Conservation (phyloP, 1,284 basidiomycete species). For the Mycena sp. region DNA sequence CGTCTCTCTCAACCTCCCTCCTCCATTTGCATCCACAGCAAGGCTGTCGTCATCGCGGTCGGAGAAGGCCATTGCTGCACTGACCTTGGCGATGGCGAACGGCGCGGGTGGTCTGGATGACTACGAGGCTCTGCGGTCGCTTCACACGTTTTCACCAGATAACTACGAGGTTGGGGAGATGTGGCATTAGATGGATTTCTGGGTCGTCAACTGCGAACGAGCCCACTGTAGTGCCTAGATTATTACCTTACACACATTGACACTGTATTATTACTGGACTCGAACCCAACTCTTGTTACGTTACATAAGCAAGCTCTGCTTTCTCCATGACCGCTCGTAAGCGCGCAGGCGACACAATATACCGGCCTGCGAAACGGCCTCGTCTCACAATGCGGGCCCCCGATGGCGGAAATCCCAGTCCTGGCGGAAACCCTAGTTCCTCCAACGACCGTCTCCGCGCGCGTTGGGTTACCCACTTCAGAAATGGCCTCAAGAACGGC, state of each 20-base stretch:
- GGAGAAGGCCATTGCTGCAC: constrained; percentile 70
- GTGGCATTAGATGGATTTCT: constrained; percentile 58
- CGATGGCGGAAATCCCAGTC: constrained; percentile 18
- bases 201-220: constrained; percentile 9
- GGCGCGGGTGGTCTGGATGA: constrained; percentile 75
- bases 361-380: constrained; percentile 17
- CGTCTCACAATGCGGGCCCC: constrained; percentile 17
- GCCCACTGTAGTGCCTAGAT: background rate
- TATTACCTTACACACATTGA: too few relatives aligned
- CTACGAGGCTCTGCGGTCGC: constrained; percentile 61
- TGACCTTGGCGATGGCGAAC: constrained; percentile 71
- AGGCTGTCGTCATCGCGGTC: constrained; percentile 47
- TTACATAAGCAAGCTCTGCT: background rate
- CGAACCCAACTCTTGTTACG: background rate
- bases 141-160: constrained; percentile 51
- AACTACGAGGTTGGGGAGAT: constrained; percentile 66
- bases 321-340: constrained; percentile 18
- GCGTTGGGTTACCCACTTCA: constrained; percentile 26
- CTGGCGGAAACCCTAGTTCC: constrained; percentile 12
- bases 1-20: constrained; percentile 34
- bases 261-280: too few relatives aligned
- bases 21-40: constrained; percentile 34
- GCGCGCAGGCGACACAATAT: constrained; percentile 10
- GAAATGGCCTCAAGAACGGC: constrained; percentile 18
- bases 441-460: constrained; percentile 16